Base-by-base conservation (phyloP, 2,329 filamentous ascomycete species). In the Pseudomassariella vexata region DNA sequence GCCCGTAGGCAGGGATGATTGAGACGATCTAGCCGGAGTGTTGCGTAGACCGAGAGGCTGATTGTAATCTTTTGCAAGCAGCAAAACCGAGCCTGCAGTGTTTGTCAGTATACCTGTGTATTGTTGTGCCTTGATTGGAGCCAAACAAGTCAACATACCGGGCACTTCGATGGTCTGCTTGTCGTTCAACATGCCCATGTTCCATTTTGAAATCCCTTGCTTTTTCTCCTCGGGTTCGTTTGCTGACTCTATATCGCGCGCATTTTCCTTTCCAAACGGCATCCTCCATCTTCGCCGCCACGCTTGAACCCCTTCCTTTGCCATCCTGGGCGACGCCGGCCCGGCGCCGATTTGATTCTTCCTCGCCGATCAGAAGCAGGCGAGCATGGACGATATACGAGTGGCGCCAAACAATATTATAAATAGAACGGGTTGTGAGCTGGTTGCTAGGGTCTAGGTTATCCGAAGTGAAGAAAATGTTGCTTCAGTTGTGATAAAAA, bases 171-270 rank as follows among this genome's bases (percentile, higher is more conserved):
- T 83, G 0, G 88, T 95, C 36, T 81, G 57, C 28, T 65, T 75
- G 47, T 92, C 86, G 49, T 87, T 89, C 41, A 95, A 57, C 17
- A 95, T 85, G n/a, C 89, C 88, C 63, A 94, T 65, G 29, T 64
- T 72, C 75, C 73, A 79, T 57, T 28, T 44, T 9, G 45, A 36
- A 24, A 38, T 44, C 14, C 30, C 10, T 17, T 31, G 39, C 26
- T 40, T 46, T 25, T 39, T 28, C 18, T 39, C 40, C 11, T 37
- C 33, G 5, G 21, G 36, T 11, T 17, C 35, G n/a, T 15, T 15
- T 11, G 32, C 12, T 2, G 24, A 12, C 17, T 40, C 37, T 11
- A 32, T 39, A 33, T 35, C 28, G 10, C 14, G 19, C 18, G 26
- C 24, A 11, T 29, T 16, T 12, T 36, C 41, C 29, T 26, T 42